phyloP scores from a whole-genome alignment of 345 rosid species.

The Balakata baccata region DNA sequence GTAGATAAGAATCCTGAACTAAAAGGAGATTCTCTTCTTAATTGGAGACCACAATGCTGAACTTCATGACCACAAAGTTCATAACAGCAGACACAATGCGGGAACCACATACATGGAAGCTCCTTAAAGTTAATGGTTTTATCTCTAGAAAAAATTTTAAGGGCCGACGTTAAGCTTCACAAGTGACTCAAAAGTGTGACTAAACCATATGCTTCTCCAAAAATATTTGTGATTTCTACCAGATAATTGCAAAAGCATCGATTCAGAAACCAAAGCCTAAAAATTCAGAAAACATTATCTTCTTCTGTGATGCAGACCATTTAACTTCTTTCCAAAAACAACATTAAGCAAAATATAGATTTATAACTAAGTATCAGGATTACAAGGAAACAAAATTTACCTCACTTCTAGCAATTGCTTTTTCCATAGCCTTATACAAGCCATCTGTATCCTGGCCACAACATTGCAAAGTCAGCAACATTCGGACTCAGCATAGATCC shows the following conservation, averaged over 20 bases:
- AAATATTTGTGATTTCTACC: not conserved
- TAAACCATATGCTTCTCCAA: not conserved
- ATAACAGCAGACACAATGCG: not conserved
- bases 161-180: not conserved
- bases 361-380: not conserved
- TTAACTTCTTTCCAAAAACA: not conserved
- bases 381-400: slow-evolving; percentile 32
- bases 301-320: not conserved
- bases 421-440: slow-evolving; percentile 55
- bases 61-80: not conserved
- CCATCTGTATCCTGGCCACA: slow-evolving; percentile 74
- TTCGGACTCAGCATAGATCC: slow-evolving; percentile 55
- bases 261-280: not conserved
- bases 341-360: not conserved
- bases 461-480: slow-evolving; percentile 78
- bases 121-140: not conserved
- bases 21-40: not conserved
- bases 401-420: slow-evolving; percentile 57
- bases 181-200: not conserved
- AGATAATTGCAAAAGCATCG: not conserved
- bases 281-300: not conserved
- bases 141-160: not conserved
- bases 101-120: not conserved
- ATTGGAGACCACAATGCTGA: not conserved
- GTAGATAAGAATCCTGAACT: not conserved